A percentile compares a stretch with the other conserved stretches of the same genome.
Evolutionary conservation across 345 rosid genomes (phyloP).

Genomic region (Eutrema heterophyllum): DNA sequence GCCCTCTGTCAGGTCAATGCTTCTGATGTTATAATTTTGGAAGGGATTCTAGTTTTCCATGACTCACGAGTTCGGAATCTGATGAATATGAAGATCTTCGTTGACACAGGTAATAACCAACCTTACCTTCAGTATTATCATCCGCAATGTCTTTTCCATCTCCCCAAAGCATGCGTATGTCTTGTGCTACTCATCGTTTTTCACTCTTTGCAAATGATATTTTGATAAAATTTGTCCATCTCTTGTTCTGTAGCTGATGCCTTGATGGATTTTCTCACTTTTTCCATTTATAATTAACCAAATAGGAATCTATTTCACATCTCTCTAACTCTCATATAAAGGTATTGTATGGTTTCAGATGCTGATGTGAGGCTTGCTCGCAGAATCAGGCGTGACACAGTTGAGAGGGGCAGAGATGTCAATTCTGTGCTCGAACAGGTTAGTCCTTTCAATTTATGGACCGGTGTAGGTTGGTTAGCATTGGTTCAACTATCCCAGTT

Average conservation of each 20-base stretch:
- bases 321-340: neutral
- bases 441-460: constrained; percentile 8
- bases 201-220: neutral
- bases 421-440: constrained; percentile 96
- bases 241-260: constrained; percentile 8
- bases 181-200: neutral
- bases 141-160: neutral
- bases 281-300: neutral
- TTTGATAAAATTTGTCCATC: neutral
- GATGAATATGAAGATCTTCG: constrained; percentile 97
- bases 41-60: constrained; percentile 95
- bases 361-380: constrained; percentile 99
- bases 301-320: neutral
- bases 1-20: constrained; percentile 68
- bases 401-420: constrained; percentile 88
- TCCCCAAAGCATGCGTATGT: neutral
- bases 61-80: constrained; percentile 83
- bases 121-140: neutral
- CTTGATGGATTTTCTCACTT: neutral
- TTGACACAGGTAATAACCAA: constrained; percentile 68
- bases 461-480: neutral
- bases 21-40: constrained; percentile 95
- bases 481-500: neutral
- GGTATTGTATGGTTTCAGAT: constrained; percentile 51
- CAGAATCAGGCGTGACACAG: constrained; percentile 87